Percentiles rank a stretch among this genome's conserved stretches.
Conservation (phyloP, 1,284 basidiomycete species). For the Tilletia caries region DNA sequence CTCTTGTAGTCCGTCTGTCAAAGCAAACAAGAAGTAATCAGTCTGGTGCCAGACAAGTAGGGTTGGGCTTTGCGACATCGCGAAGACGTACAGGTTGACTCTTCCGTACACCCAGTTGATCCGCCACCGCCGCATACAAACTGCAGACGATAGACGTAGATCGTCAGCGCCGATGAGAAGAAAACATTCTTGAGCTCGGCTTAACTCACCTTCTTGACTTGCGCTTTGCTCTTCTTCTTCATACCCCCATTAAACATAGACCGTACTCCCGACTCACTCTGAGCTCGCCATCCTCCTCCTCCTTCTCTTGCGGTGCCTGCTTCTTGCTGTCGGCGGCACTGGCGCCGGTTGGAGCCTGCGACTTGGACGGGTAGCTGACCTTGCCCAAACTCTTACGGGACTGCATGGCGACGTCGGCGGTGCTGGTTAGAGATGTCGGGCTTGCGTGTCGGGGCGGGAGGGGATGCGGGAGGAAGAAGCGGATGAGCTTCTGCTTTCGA, state of each 20-base stretch:
- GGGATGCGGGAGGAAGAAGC: conserved; percentile 6
- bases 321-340: too few relatives aligned
- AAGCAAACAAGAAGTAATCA: conserved; percentile 54
- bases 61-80: too few relatives aligned
- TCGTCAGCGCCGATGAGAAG: not conserved
- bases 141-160: conserved; percentile 15
- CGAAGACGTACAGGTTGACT: not conserved
- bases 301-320: not conserved
- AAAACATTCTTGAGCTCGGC: not conserved
- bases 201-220: conserved; percentile 26
- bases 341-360: too few relatives aligned
- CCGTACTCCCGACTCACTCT: not conserved
- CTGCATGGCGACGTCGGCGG: not conserved
- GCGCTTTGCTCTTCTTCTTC: conserved; percentile 33
- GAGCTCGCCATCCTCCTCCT: conserved; percentile 12
- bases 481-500: conserved; percentile 15
- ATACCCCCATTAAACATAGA: not conserved
- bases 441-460: conserved; percentile 8
- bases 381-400: not conserved
- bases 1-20: conserved; percentile 56
- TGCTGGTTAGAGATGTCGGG: too few relatives aligned
- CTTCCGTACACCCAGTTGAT: conserved; percentile 60
- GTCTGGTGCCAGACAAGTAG: conserved; percentile 57
- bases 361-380: not conserved
- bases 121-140: conserved; percentile 85